A percentile compares a stretch with the other conserved stretches of the same genome.
These are phyloP conservation scores for Sindora glabra DNA, from an alignment of 306 rosid genomes.

Conservation along the genomic window DNA sequence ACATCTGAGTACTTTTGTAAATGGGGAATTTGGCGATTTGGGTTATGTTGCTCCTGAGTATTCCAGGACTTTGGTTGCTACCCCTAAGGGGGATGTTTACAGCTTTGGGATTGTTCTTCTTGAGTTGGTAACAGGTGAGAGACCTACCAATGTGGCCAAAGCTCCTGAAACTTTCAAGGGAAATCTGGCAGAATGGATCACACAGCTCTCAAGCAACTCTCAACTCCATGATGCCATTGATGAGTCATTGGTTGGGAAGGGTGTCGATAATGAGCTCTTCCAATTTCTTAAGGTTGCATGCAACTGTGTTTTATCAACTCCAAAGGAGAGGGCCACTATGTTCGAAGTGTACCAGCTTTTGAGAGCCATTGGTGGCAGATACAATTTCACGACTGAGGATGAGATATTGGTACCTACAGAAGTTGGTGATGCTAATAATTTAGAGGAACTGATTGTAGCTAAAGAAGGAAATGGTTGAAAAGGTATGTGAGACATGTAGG, in stretches of 20 bases:
- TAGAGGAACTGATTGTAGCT: slow-evolving; percentile 80
- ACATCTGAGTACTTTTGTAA: slow-evolving; percentile 90
- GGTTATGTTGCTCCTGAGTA: slow-evolving; percentile 98
- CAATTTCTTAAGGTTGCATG: slow-evolving; percentile 85
- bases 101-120: slow-evolving; percentile 92
- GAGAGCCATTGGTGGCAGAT: slow-evolving; percentile 66
- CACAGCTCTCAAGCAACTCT: slow-evolving; percentile 37
- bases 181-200: slow-evolving; percentile 75
- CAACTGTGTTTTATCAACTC: slow-evolving; percentile 47
- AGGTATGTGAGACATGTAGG: slow-evolving; percentile 20
- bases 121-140: slow-evolving; percentile 88
- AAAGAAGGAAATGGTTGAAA: slow-evolving; percentile 24
- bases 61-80: slow-evolving; percentile 77
- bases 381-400: slow-evolving; percentile 68
- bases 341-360: slow-evolving; percentile 92
- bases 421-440: slow-evolving; percentile 14
- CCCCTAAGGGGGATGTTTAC: slow-evolving; percentile 84
- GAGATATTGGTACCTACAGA: slow-evolving; percentile 49
- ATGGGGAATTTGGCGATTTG: slow-evolving; percentile 87
- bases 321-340: slow-evolving; percentile 94
- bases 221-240: slow-evolving; percentile 59
- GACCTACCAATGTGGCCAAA: slow-evolving; percentile 52
- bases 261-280: slow-evolving; percentile 64
- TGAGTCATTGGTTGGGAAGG: slow-evolving; percentile 48
- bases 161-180: slow-evolving; percentile 82